A percentile compares a stretch with the other conserved stretches of the same genome.
Conservation (phyloP, 192 early-diverging fungal species). For the Polychytrium aggregatum region DNA sequence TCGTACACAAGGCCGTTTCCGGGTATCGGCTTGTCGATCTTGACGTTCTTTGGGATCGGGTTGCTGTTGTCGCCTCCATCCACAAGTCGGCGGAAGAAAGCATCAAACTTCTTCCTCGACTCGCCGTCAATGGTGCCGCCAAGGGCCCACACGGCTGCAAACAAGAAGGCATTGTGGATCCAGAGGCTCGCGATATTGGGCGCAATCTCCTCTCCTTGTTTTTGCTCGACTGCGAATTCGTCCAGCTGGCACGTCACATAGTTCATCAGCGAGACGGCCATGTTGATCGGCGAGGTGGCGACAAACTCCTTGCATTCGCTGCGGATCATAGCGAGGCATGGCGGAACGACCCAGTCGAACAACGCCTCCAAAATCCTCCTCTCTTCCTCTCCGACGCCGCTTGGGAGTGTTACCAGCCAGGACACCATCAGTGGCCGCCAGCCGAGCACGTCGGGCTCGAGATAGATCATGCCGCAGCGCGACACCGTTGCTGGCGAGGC, state of each 20-base stretch:
- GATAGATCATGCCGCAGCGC: slow-evolving; percentile 52
- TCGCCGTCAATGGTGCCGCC: slow-evolving; percentile 44
- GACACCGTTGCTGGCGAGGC: slow-evolving; percentile 52
- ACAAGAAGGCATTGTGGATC: slow-evolving; percentile 38
- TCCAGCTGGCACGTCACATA: slow-evolving; percentile 40
- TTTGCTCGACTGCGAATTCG: slow-evolving; percentile 26
- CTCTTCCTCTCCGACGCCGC: slow-evolving; percentile 21
- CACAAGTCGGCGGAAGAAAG: slow-evolving; percentile 34
- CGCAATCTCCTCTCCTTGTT: slow-evolving; percentile 12
- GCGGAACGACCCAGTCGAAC: slow-evolving; percentile 46
- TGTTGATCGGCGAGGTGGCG: slow-evolving; percentile 34
- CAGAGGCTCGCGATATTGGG: slow-evolving; percentile 33
- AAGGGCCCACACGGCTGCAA: slow-evolving; percentile 42
- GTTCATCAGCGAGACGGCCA: slow-evolving; percentile 39
- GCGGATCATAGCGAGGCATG: slow-evolving; percentile 30
- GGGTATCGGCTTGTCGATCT: slow-evolving; percentile 46
- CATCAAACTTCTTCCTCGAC: slow-evolving; percentile 42
- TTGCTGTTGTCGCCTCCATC: slow-evolving; percentile 29
- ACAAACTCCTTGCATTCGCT: slow-evolving; percentile 37
- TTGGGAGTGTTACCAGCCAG: slow-evolving; percentile 39
- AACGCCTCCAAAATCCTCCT: slow-evolving; percentile 23
- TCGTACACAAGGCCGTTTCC: slow-evolving; percentile 32
- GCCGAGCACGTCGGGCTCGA: slow-evolving; percentile 47
- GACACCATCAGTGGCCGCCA: slow-evolving; percentile 41
- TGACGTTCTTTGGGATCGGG: slow-evolving; percentile 25